These are phyloP conservation scores for Skeletonema tropicum DNA, from an alignment of 108 stramenopile species.

Conservation along the genomic window DNA sequence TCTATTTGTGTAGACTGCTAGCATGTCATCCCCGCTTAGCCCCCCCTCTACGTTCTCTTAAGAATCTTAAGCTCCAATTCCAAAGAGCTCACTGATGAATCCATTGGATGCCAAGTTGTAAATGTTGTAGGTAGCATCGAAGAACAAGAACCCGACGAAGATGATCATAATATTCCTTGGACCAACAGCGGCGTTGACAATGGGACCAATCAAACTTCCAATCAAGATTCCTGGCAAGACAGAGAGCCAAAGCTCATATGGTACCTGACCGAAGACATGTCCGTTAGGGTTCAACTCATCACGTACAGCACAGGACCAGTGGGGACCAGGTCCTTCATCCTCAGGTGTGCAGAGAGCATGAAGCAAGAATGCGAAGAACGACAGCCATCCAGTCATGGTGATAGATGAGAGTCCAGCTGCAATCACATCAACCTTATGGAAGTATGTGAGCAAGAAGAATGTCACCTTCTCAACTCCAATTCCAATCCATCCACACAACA, in stretches of 20 bases:
- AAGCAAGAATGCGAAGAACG: constrained; percentile 17
- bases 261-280: constrained; percentile 16
- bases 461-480: constrained; percentile 22
- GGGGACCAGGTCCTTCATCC: constrained; percentile 17
- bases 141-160: constrained; percentile 12
- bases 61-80: not conserved
- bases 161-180: constrained; percentile 21
- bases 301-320: constrained; percentile 2
- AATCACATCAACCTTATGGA: constrained; percentile 20
- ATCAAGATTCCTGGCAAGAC: constrained; percentile 16
- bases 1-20: not conserved
- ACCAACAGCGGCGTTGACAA: constrained; percentile 18
- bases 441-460: constrained; percentile 22
- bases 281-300: constrained; percentile 7
- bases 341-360: constrained; percentile 16
- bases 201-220: constrained; percentile 18
- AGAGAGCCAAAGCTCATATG: constrained; percentile 16
- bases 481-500: constrained; percentile 17
- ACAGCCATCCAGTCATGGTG: constrained; percentile 13
- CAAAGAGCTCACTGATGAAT: not conserved
- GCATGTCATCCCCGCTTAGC: not conserved
- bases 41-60: not conserved
- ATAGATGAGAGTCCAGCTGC: constrained; percentile 19
- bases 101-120: constrained; percentile 12
- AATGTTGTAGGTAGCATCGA: constrained; percentile 21